Evolutionary conservation across 176 grass and related monocot genomes (phyloP).

Genomic region (Rhynchospora pubera): DNA sequence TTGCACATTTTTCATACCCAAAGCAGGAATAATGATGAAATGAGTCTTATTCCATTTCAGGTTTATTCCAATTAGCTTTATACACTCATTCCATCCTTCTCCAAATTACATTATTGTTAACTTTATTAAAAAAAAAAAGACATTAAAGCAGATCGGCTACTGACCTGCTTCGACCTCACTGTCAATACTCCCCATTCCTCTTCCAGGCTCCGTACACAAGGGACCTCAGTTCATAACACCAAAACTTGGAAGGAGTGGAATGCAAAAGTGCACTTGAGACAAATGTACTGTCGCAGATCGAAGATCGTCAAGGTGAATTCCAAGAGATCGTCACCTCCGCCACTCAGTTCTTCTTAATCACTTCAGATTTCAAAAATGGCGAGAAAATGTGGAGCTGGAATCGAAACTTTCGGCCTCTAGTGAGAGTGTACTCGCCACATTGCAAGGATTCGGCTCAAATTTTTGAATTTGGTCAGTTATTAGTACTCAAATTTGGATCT

Average conservation of each 20-base stretch:
- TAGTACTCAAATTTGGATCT: not conserved
- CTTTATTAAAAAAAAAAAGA: not conserved
- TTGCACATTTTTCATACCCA: not conserved
- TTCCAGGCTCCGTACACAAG: not conserved
- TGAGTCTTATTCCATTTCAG: not conserved
- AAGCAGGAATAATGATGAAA: not conserved
- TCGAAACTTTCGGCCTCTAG: not conserved
- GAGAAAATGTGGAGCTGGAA: not conserved
- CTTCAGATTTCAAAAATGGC: not conserved
- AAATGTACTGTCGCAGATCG: slow-evolving; percentile 19
- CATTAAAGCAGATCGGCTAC: slow-evolving; percentile 36
- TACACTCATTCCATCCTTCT: not conserved
- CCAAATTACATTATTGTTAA: not conserved
- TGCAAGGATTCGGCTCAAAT: not conserved
- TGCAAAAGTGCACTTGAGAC: not conserved
- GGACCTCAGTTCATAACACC: slow-evolving; percentile 19
- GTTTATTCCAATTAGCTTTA: not conserved
- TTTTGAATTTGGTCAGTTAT: not conserved
- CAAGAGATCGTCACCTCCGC: not conserved
- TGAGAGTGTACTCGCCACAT: slow-evolving; percentile 9
- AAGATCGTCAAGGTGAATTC: not conserved
- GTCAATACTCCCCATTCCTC: slow-evolving; percentile 57
- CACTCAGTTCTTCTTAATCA: not conserved
- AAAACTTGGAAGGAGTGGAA: not conserved
- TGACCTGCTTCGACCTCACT: slow-evolving; percentile 53